Evolutionary conservation across 768 basidiomycete genomes (phyloP), one percentile per base, ranked within the genome.

Genomic region (Naganishia randhawae): DNA sequence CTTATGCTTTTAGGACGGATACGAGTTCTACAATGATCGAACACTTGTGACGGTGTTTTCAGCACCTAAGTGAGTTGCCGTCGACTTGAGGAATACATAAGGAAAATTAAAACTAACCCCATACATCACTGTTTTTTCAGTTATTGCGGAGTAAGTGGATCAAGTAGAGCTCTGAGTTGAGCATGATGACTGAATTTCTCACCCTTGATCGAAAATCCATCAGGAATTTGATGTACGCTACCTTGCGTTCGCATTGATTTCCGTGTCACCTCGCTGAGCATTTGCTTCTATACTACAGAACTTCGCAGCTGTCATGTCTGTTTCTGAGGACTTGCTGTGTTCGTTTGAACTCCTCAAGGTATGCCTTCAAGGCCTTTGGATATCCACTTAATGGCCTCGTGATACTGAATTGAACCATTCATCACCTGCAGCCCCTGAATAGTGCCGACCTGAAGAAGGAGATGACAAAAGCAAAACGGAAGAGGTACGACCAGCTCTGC

Each of bases 11-110:
- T 25, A 37, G 52, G 76, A 78, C 76, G 95, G 95, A 9, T 97
- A 98, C 77, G 96, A 99, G 83, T 99, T 99, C 78, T 99, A 96
- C 91, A 97, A 98, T 75, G 96, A 99, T 76, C 86, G 96, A 73
- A 97, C 96, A 54, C 82, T 99, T 73, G 96, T 99, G 63, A 99
- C 96, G 0, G 93, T 99, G 65, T 99, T 99, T 81, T 95, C 92
- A 74, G 96, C 96, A 54, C 96, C 96, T 25, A 96, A 96, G 93
- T 95, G 73, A 81, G 90, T 84, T 42, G 25, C 57, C 22, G 4
- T 13, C 9, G 31, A 6, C 14, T 11, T n/a, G 50, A 35, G 7
- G 45, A 6, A n/a, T 14, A 33, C 42, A 13, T 5, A 64, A 31
- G 8, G 14, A 19, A 29, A 27, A 33, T 37, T 27, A 14, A 42